Evolutionary conservation across 1,284 basidiomycete genomes (phyloP).

Genomic region (Cryptococcus deneoformans): DNA sequence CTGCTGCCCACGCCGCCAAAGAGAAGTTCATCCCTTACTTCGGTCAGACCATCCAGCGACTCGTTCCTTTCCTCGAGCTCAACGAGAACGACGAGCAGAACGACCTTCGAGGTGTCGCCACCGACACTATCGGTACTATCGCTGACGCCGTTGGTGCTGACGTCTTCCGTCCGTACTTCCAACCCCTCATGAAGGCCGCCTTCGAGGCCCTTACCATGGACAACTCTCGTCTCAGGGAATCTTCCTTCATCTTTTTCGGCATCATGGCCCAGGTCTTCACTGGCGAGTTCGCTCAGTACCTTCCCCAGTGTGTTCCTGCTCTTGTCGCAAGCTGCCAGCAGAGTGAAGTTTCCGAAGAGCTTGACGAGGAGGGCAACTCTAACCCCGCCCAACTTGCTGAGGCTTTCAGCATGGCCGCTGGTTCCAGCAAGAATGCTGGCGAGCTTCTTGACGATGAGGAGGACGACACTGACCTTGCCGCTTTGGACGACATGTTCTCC

Average conservation of each 20-base stretch:
- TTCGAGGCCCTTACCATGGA: slow-evolving; percentile 88
- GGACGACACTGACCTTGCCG: slow-evolving; percentile 74
- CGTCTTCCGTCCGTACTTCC: slow-evolving; percentile 91
- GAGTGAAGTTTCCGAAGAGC: slow-evolving; percentile 60
- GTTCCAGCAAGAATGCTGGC: slow-evolving; percentile 59
- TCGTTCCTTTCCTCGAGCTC: slow-evolving; percentile 80
- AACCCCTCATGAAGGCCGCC: slow-evolving; percentile 92
- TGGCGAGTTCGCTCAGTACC: slow-evolving; percentile 87
- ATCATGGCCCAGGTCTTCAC: slow-evolving; percentile 96
- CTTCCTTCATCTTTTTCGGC: slow-evolving; percentile 97
- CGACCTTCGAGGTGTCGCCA: slow-evolving; percentile 95
- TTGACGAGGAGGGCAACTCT: slow-evolving; percentile 48
- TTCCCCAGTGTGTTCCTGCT: slow-evolving; percentile 81
- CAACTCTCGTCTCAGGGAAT: slow-evolving; percentile 83
- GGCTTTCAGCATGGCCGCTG: slow-evolving; percentile 62
- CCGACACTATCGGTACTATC: slow-evolving; percentile 97
- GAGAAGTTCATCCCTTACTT: slow-evolving; percentile 93
- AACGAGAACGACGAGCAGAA: slow-evolving; percentile 68
- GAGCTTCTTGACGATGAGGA: slow-evolving; percentile 64
- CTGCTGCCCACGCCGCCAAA: slow-evolving; percentile 97
- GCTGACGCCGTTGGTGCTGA: slow-evolving; percentile 96
- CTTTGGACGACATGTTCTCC: slow-evolving; percentile 64
- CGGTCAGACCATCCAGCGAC: slow-evolving; percentile 82
- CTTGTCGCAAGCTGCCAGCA: slow-evolving; percentile 84
- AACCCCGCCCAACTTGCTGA: slow-evolving; percentile 42